These are phyloP conservation scores for Curvularia eragrostidis DNA, from an alignment of 2,329 filamentous ascomycete genomes.

Conservation along the genomic window DNA sequence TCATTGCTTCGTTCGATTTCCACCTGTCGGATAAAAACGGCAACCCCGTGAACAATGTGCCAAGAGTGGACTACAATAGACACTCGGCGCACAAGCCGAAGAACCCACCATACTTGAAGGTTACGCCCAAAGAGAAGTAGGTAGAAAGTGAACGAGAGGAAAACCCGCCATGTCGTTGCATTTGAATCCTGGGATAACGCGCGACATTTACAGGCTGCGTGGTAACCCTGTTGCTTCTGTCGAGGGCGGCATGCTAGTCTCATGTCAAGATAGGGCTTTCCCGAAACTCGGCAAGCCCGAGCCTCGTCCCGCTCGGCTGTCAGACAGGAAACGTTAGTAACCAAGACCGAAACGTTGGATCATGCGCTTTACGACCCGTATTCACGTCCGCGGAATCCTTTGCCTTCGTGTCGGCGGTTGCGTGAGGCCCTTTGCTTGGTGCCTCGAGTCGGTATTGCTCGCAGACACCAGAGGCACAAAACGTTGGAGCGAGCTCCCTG, in stretches of 20 bases:
- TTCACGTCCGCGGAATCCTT: not conserved
- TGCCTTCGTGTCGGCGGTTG: not conserved
- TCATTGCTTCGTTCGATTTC: constrained; percentile 59
- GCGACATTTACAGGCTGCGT: not conserved
- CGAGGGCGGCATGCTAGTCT: not conserved
- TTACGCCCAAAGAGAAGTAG: constrained; percentile 43
- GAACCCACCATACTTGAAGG: constrained; percentile 47
- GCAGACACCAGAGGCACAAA: not conserved
- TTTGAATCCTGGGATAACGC: not conserved
- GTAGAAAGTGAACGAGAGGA: not conserved
- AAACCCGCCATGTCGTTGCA: not conserved
- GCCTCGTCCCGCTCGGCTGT: constrained; percentile 1
- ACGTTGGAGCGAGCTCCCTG: not conserved
- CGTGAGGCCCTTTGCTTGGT: not conserved
- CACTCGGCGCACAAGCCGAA: constrained; percentile 53
- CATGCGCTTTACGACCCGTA: not conserved
- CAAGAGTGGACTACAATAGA: constrained; percentile 47
- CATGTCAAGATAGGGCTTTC: not conserved
- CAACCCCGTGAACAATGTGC: constrained; percentile 35
- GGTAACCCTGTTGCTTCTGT: not conserved
- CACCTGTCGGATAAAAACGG: constrained; percentile 53
- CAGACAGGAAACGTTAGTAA: not conserved
- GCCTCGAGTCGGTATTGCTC: not conserved
- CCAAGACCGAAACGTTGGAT: not conserved
- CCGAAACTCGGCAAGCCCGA: not conserved